Evolutionary conservation across 768 basidiomycete species (phyloP), one percentile per base, ranked within the genome.

Genomic region (Phylloporus scabripes): DNA sequence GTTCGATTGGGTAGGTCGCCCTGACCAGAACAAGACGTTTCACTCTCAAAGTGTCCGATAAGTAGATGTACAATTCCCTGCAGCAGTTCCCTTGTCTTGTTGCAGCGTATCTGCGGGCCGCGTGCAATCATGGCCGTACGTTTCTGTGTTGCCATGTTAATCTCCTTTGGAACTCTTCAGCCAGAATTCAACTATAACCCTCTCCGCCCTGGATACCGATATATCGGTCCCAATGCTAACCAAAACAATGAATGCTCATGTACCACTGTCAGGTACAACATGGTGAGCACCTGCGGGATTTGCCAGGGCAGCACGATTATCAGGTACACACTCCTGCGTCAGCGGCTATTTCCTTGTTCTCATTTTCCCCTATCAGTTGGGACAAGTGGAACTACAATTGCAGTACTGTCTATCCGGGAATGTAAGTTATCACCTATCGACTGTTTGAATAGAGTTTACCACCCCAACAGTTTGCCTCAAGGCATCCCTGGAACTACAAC

Each of bases 221-320:
- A 63, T 64, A 52, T 54, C 48, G 55, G 68, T 61, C 59, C 80
- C 62, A 66, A 61, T 50, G 44, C n/a, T 20, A 40, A 49, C 42
- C 32, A 63, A 31, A 14, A 49, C 45, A 62, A 70, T 44, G 34
- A 59, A 5, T 82, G 82, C 51, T 70, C 74, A 55, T 83, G 82
- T 56, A 82, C 70, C 59, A 74, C 79, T 8, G 75, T 81, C 24
- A 72, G 73, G 2, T 83, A 82, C 53, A 76, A 74, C 11, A 52
- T 77, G 18, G 69, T 82, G 53, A 77, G 74, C 48, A 81, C 82
- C 7, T 83, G 82, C 62, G 78, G 72, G 21, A 59, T 71, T 29
- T 83, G 82, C 59, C 82, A 83, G 59, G 72, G 71, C 28, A 61
- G 66, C 23, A 66, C 64, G 1, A 71, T 66, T 52, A 52, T 74